These are phyloP conservation scores for Blastocystis sp. DNA, from an alignment of 352 stramenopile genomes.

Conservation along the genomic window DNA sequence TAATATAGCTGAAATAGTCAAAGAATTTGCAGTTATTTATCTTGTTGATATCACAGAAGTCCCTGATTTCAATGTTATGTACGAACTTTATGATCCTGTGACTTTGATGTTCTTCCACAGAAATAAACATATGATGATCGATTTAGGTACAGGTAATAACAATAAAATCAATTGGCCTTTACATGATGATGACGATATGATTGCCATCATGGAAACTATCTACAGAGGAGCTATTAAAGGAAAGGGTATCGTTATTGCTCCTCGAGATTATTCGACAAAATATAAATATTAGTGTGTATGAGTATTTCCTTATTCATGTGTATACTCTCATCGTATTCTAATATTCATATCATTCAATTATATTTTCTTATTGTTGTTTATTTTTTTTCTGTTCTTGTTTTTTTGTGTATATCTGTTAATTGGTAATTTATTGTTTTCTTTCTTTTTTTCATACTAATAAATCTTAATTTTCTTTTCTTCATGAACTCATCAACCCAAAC, in stretches of 20 bases:
- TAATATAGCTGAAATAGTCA: slow-evolving; percentile 85
- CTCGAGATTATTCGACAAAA: slow-evolving; percentile 96
- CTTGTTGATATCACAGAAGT: slow-evolving; percentile 77
- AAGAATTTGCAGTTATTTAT: slow-evolving; percentile 96
- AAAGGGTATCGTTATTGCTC: slow-evolving; percentile 81
- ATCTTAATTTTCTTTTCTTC: too few species aligned
- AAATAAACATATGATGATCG: slow-evolving; percentile 99
- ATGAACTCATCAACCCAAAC: too few species aligned
- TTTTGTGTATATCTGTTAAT: too few species aligned
- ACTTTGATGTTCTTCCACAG: slow-evolving; percentile 99
- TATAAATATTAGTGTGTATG: slow-evolving; percentile 73
- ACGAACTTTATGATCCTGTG: slow-evolving; percentile 86
- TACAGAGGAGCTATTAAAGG: slow-evolving; percentile 88
- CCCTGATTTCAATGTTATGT: slow-evolving; percentile 98
- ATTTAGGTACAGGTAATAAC: slow-evolving; percentile 97
- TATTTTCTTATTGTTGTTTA: too few species aligned
- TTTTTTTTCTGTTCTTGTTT: too few species aligned
- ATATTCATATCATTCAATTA: too few species aligned
- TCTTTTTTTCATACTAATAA: too few species aligned
- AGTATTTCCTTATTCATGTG: background rate
- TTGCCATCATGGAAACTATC: slow-evolving; percentile 96
- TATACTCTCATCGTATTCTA: too few species aligned
- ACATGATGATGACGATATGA: slow-evolving; percentile 88
- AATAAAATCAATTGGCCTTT: slow-evolving; percentile 98
- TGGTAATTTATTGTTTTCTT: too few species aligned